phyloP scores from a whole-genome alignment of 208 protist species.

The Leishmania tarentolae region DNA sequence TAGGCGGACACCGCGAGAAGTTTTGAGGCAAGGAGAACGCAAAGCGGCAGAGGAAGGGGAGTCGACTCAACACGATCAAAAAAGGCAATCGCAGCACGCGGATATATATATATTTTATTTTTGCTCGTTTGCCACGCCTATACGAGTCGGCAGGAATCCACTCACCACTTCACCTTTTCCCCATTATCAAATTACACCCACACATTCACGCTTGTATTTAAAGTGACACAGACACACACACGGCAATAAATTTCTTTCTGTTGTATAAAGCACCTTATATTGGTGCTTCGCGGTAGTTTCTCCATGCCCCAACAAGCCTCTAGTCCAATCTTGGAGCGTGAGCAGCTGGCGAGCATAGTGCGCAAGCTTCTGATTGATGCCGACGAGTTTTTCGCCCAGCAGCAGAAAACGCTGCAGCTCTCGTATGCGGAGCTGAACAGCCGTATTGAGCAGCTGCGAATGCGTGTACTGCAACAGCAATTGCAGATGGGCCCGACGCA shows the following conservation, averaged over 20 bases:
- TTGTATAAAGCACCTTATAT: neutral
- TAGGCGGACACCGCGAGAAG: neutral
- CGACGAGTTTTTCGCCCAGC: slow-evolving; percentile 60
- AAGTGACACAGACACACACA: neutral
- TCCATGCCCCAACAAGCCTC: slow-evolving; percentile 20
- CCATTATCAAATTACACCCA: neutral
- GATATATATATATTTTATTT: neutral
- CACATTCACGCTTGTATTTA: neutral
- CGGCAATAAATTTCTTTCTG: neutral
- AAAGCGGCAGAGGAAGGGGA: neutral
- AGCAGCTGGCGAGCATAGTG: slow-evolving; percentile 42
- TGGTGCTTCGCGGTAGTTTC: neutral
- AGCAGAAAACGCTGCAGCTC: slow-evolving; percentile 55
- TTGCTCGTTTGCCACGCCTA: neutral
- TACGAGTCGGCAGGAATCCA: neutral
- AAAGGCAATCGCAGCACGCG: neutral
- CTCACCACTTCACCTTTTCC: neutral
- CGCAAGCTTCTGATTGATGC: slow-evolving; percentile 44
- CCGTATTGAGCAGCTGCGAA: slow-evolving; percentile 56
- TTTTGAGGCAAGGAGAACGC: neutral
- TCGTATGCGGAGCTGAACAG: slow-evolving; percentile 53
- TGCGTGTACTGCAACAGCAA: slow-evolving; percentile 33
- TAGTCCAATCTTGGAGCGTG: slow-evolving; percentile 19
- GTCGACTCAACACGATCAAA: neutral
- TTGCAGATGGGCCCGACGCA: slow-evolving; percentile 9